Evolutionary conservation across 176 grass and related monocot species (phyloP).

Genomic region (Phyllostachys edulis): DNA sequence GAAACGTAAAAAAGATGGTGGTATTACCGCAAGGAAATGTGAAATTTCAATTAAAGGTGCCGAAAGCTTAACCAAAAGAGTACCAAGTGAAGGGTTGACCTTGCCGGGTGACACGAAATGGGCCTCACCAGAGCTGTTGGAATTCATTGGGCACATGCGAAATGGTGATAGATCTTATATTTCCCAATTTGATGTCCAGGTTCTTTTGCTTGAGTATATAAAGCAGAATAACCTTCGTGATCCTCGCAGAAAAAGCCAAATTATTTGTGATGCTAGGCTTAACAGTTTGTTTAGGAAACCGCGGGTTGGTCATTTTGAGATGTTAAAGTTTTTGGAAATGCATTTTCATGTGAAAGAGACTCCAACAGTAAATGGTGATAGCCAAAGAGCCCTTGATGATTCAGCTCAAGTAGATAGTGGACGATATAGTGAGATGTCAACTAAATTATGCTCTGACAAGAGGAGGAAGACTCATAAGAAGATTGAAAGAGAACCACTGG

Average conservation of each 20-base stretch:
- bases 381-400: conserved; percentile 46
- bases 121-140: conserved; percentile 79
- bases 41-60: conserved; percentile 32
- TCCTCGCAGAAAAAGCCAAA: conserved; percentile 81
- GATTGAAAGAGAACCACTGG: conserved; percentile 48
- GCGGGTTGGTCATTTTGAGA: conserved; percentile 75
- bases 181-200: conserved; percentile 75
- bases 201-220: conserved; percentile 92
- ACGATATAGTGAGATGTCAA: conserved; percentile 43
- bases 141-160: conserved; percentile 82
- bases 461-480: conserved; percentile 67
- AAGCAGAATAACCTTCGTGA: conserved; percentile 86
- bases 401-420: conserved; percentile 53
- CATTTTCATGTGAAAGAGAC: conserved; percentile 82
- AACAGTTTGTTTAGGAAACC: conserved; percentile 66
- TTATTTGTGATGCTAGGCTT: conserved; percentile 86
- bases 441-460: conserved; percentile 45
- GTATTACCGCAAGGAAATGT: conserved; percentile 40
- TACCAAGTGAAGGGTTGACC: conserved; percentile 37
- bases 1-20: conserved; percentile 50
- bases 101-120: conserved; percentile 55
- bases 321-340: conserved; percentile 85
- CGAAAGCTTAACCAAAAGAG: conserved; percentile 43
- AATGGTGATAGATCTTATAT: conserved; percentile 72
- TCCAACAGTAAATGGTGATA: conserved; percentile 44